Percentiles rank a stretch among this genome's conserved stretches.
These are phyloP conservation scores for Rhododendron molle DNA, from an alignment of 148 eudicot species.

Conservation along the genomic window DNA sequence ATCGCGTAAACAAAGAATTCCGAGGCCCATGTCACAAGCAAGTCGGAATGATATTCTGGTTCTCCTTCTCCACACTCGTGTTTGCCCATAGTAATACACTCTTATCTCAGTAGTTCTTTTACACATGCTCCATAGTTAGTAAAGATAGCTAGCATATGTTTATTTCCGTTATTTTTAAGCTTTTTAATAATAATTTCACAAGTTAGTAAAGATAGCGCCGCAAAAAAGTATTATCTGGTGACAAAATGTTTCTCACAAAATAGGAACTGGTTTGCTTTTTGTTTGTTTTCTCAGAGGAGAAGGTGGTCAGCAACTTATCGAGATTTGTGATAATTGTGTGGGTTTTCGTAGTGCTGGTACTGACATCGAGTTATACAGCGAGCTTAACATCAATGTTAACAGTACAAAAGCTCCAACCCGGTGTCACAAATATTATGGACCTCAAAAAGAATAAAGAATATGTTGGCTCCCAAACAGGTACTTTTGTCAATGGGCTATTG, in stretches of 20 bases:
- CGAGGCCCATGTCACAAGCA: constrained; percentile 51
- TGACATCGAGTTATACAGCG: constrained; percentile 15
- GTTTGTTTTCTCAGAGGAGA: neutral
- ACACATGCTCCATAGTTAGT: neutral
- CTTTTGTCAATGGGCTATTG: constrained; percentile 8
- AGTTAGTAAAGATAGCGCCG: no score
- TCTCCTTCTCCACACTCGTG: constrained; percentile 65
- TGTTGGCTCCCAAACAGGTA: constrained; percentile 17
- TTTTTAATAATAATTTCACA: no score
- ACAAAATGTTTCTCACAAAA: neutral
- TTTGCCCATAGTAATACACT: constrained; percentile 64
- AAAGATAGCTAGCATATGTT: neutral
- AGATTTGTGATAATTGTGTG: neutral
- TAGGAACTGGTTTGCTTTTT: neutral
- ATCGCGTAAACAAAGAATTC: constrained; percentile 53
- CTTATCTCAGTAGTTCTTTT: neutral
- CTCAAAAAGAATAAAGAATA: constrained; percentile 3
- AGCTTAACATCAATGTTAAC: constrained; percentile 19
- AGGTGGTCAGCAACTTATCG: neutral
- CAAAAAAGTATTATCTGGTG: no score
- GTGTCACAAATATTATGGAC: constrained; percentile 2
- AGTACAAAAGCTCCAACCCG: constrained; percentile 11
- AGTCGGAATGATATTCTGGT: constrained; percentile 61
- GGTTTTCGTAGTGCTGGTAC: neutral
- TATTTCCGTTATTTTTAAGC: no score